Percentiles rank a stretch among this genome's conserved stretches.
Conservation (phyloP, 2,329 filamentous ascomycete species). For the Rhexocercosporidium sp. region DNA sequence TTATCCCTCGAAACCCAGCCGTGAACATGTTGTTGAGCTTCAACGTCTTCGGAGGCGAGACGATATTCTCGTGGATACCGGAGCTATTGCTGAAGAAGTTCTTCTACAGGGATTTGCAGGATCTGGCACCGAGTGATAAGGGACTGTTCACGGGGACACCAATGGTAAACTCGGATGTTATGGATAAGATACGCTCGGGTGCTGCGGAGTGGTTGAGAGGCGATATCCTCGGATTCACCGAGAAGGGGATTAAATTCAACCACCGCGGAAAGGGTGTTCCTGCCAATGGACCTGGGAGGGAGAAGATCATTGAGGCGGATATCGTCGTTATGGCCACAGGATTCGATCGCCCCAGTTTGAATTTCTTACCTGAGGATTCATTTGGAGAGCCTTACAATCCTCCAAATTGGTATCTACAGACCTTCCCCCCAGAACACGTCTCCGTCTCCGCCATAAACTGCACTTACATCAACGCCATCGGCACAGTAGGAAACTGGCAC, state of each 20-base stretch:
- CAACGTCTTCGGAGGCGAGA: slow-evolving; percentile 82
- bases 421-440: slow-evolving; percentile 77
- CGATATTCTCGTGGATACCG: slow-evolving; percentile 76
- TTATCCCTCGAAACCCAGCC: slow-evolving; percentile 80
- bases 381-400: slow-evolving; percentile 77
- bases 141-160: slow-evolving; percentile 85
- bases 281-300: slow-evolving; percentile 73
- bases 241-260: slow-evolving; percentile 72
- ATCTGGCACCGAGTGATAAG: slow-evolving; percentile 71
- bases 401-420: slow-evolving; percentile 89
- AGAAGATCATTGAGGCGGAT: slow-evolving; percentile 71
- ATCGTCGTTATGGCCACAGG: slow-evolving; percentile 85
- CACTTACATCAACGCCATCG: slow-evolving; percentile 77
- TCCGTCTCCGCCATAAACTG: slow-evolving; percentile 82
- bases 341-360: slow-evolving; percentile 74
- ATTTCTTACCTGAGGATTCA: slow-evolving; percentile 74
- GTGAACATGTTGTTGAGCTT: slow-evolving; percentile 75
- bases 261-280: slow-evolving; percentile 74
- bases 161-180: slow-evolving; percentile 85
- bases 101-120: slow-evolving; percentile 82
- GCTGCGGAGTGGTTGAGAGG: slow-evolving; percentile 81
- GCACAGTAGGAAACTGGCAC: slow-evolving; percentile 84
- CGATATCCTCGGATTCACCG: slow-evolving; percentile 72
- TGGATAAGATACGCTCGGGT: slow-evolving; percentile 74
- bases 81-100: slow-evolving; percentile 75